Evolutionary conservation across 768 basidiomycete genomes (phyloP).

Genomic region (Lactarius quietus): DNA sequence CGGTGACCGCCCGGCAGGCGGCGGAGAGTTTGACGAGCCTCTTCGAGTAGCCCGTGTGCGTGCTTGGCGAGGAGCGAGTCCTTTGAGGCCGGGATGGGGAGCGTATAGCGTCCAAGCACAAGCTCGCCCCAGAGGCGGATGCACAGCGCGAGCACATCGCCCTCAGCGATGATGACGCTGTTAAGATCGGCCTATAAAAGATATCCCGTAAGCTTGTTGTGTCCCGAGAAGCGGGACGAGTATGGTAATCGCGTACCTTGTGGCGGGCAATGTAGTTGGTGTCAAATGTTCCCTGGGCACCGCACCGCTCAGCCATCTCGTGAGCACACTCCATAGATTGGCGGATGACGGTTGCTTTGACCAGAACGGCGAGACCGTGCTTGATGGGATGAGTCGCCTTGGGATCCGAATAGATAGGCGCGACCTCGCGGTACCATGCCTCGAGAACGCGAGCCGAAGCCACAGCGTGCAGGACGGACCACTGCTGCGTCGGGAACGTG

Average conservation of each 20-base stretch:
- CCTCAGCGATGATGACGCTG: slow-evolving; percentile 28
- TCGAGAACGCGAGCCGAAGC: slow-evolving; percentile 5
- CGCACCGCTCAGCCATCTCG: slow-evolving; percentile 15
- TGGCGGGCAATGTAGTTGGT: slow-evolving; percentile 12
- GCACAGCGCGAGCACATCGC: slow-evolving; percentile 29
- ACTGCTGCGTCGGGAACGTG: slow-evolving; percentile 16
- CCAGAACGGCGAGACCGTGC: slow-evolving; percentile 10
- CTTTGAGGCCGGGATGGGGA: slow-evolving; percentile 22
- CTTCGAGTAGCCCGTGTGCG: slow-evolving; percentile 14
- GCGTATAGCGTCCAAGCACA: slow-evolving; percentile 21
- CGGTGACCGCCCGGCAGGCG: slow-evolving; percentile 15
- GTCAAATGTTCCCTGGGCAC: slow-evolving; percentile 17
- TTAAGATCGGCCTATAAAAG: slow-evolving; percentile 6
- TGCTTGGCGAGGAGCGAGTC: slow-evolving; percentile 23
- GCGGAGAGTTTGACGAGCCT: not conserved
- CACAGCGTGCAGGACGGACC: slow-evolving; percentile 13
- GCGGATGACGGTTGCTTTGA: slow-evolving; percentile 15
- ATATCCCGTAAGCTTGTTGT: not conserved
- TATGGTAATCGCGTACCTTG: not conserved
- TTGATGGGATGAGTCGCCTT: not conserved
- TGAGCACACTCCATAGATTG: slow-evolving; percentile 7
- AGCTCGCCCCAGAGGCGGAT: slow-evolving; percentile 30
- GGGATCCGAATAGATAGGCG: not conserved
- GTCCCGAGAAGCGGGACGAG: no score
- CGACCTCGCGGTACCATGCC: slow-evolving; percentile 10